A percentile compares a stretch with the other conserved stretches of the same genome.
Evolutionary conservation across 257 asterid genomes (phyloP).

Genomic region (Rubia yunnanensis): DNA sequence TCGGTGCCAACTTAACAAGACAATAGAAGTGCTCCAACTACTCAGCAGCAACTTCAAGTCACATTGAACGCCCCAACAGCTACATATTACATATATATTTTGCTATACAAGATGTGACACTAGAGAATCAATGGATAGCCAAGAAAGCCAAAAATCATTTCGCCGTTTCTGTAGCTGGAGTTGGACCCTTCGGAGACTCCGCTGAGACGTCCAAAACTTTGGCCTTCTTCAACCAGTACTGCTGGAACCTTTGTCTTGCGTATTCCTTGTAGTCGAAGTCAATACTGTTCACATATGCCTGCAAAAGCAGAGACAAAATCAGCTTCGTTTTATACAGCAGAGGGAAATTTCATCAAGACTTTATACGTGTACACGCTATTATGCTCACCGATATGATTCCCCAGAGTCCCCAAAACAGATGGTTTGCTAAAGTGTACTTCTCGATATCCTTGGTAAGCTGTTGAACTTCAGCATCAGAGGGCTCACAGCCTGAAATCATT

Average conservation of each 20-base stretch:
- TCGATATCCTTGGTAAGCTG: constrained; percentile 48
- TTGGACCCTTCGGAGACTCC: constrained; percentile 1
- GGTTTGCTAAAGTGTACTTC: constrained; percentile 74
- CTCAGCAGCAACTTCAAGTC: background rate
- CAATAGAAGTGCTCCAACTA: background rate
- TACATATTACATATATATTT: background rate
- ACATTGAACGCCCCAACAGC: background rate
- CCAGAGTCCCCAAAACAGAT: constrained; percentile 97
- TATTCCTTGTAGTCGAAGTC: constrained; percentile 78
- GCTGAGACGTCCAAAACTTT: constrained; percentile 19
- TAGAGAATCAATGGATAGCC: background rate
- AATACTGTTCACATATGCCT: constrained; percentile 71
- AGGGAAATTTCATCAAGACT: background rate
- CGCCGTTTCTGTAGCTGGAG: constrained; percentile 12
- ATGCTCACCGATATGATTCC: constrained; percentile 78
- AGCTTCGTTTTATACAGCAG: background rate
- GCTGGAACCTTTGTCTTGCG: constrained; percentile 79
- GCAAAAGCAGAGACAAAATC: constrained; percentile 11
- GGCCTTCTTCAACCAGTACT: constrained; percentile 59
- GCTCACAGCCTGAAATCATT: constrained; percentile 39
- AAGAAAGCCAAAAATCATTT: background rate
- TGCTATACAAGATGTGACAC: constrained; percentile 5
- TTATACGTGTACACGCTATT: background rate
- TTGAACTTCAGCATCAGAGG: constrained; percentile 33
- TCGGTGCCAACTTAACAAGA: background rate